Evolutionary conservation across 768 basidiomycete genomes (phyloP).

Genomic region (Rhodotorula sphaerocarpa): DNA sequence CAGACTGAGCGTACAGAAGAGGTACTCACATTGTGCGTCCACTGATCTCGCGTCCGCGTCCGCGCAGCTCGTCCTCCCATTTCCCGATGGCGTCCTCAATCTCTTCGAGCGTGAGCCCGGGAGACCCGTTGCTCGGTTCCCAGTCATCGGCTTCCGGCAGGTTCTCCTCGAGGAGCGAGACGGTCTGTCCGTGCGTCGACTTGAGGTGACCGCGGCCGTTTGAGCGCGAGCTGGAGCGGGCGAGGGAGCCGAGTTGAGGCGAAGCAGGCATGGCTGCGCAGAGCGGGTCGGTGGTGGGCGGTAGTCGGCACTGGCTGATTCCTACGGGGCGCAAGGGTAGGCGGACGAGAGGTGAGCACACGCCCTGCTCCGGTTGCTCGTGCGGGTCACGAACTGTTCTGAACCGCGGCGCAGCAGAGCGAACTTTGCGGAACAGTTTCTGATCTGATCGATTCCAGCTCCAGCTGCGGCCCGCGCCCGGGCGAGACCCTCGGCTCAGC

Average conservation of each 20-base stretch:
- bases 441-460: too few relatives aligned
- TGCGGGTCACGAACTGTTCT: too few relatives aligned
- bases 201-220: slow-evolving; percentile 14
- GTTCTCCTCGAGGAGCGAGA: slow-evolving; percentile 19
- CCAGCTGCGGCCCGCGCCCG: too few relatives aligned
- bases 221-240: slow-evolving; percentile 13
- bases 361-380: too few relatives aligned
- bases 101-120: slow-evolving; percentile 48
- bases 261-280: not conserved
- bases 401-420: too few relatives aligned
- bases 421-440: too few relatives aligned
- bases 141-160: slow-evolving; percentile 19
- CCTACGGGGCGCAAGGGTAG: too few relatives aligned
- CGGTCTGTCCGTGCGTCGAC: slow-evolving; percentile 14
- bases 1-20: too few relatives aligned
- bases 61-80: slow-evolving; percentile 64
- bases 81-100: slow-evolving; percentile 63
- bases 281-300: not conserved
- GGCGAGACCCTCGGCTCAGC: too few relatives aligned
- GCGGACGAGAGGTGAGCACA: too few relatives aligned
- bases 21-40: slow-evolving; percentile 90
- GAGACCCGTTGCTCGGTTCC: slow-evolving; percentile 26
- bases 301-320: not conserved
- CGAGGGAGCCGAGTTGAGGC: not conserved
- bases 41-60: slow-evolving; percentile 63